Percentiles rank a stretch among this genome's conserved stretches.
Evolutionary conservation across 2,329 filamentous ascomycete genomes (phyloP).

Genomic region (Talaromyces sp.): DNA sequence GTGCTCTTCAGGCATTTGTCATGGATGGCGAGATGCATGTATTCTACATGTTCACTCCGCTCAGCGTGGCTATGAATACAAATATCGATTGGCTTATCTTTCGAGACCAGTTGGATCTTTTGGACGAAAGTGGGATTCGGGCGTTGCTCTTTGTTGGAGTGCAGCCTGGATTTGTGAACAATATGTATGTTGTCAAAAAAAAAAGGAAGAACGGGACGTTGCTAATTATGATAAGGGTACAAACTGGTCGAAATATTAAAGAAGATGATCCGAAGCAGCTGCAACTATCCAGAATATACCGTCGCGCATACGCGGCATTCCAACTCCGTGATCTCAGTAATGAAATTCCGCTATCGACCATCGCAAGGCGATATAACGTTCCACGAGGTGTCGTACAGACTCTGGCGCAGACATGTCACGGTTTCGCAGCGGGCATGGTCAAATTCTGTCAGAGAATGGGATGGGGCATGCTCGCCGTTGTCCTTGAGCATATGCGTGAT

Average conservation of each 20-base stretch:
- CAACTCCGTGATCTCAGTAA: conserved; percentile 77
- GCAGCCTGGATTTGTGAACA: conserved; percentile 63
- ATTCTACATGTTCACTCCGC: conserved; percentile 72
- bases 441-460: conserved; percentile 76
- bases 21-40: conserved; percentile 80
- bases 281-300: conserved; percentile 61
- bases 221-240: conserved; percentile 51
- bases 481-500: conserved; percentile 72
- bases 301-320: conserved; percentile 69
- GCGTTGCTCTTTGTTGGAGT: conserved; percentile 67
- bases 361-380: conserved; percentile 67
- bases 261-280: conserved; percentile 61
- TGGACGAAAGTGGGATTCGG: conserved; percentile 68
- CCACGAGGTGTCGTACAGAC: conserved; percentile 69
- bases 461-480: conserved; percentile 69
- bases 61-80: conserved; percentile 50
- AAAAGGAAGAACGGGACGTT: background rate
- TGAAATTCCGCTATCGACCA: conserved; percentile 66
- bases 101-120: conserved; percentile 64
- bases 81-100: conserved; percentile 70
- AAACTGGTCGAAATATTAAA: conserved; percentile 59
- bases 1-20: conserved; percentile 68
- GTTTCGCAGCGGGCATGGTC: conserved; percentile 74
- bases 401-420: conserved; percentile 70
- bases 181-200: conserved; percentile 51